Evolutionary conservation across 352 stramenopile species (phyloP), one percentile per base, ranked within the genome.

Genomic region (Phytopythium chamaehyphon): DNA sequence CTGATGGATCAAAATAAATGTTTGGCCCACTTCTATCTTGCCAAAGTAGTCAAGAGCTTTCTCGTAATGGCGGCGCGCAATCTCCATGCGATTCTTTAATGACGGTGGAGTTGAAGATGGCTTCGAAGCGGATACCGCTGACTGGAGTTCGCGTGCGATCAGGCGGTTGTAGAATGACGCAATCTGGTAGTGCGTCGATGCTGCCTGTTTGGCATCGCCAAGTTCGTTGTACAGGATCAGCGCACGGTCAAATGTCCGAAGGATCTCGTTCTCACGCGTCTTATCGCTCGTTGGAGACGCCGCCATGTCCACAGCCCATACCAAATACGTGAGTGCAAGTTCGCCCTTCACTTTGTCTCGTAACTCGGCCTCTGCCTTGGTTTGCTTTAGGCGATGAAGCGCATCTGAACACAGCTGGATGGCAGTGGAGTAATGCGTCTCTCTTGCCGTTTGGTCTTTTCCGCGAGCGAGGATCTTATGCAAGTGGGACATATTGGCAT

Each of bases 111-210:
- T 33, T 8, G 31, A 39, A 10, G 61, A 58, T 15, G 19, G 38
- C 15, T 65, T 59, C 8, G 26, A 14, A 21, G 35, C 11, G 9
- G 45, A 18, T 1, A 21, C 26, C 21, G 33, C n/a, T 12, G 53
- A 54, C 47, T 55, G 57, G 10, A 82, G 28, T 14, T 75, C 73
- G 9, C 57, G 66, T 0, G 76, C 68, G 38, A 92, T 88, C 39
- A 71, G 76, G 6, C 77, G 68, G 9, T 71, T 75, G 52, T 91
- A 70, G 54, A 88, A 95, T 3, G 78, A 87, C 4, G 84, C 84
- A 45, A 95, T 88, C 48, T 95, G 84, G 49, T 95, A 95, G 50
- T 95, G 82, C 10, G 82, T 91, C 14, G 84, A 76, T 6, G 82
- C 84, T 4, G 70, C 58, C 55, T 95, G 84, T 61, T 91, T 91